Conservation (phyloP, 306 rosid genomes). For the Quercus berberidifolia region DNA sequence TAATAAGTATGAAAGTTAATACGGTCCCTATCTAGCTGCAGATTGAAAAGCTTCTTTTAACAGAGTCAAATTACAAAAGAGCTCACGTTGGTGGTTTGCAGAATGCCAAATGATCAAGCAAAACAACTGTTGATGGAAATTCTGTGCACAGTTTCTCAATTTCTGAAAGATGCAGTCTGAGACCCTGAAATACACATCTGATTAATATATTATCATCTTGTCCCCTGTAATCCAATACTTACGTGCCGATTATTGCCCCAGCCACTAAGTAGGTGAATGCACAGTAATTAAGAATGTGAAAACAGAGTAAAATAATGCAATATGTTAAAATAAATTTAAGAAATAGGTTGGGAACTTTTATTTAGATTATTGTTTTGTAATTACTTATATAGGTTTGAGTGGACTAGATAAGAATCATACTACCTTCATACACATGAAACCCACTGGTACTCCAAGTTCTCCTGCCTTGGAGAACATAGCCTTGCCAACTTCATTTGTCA, state of each 20-base stretch:
- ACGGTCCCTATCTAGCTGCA: not conserved
- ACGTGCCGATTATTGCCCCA: not conserved
- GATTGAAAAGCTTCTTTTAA: not conserved
- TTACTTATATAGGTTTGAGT: not conserved
- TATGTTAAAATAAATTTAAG: not conserved
- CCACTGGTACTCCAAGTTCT: constrained; percentile 77
- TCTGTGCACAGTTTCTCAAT: constrained; percentile 78
- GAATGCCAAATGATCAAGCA: constrained; percentile 85
- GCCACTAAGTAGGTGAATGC: not conserved
- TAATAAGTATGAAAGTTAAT: not conserved
- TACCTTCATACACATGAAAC: constrained; percentile 93
- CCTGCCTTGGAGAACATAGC: constrained; percentile 72
- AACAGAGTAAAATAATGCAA: not conserved
- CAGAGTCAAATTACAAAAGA: not conserved
- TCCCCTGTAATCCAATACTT: not conserved
- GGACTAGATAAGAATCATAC: not conserved
- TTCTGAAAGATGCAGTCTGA: constrained; percentile 68
- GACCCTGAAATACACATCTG: constrained; percentile 52
- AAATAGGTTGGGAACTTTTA: not conserved
- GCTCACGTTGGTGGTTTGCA: constrained; percentile 84
- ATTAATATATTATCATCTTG: constrained; percentile 2
- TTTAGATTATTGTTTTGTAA: not conserved
- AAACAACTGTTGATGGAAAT: constrained; percentile 71
- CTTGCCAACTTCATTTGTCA: constrained; percentile 85
- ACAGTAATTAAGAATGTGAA: not conserved